Base-by-base conservation (phyloP, 345 rosid genomes). In the Rhodomyrtus tomentosa region DNA sequence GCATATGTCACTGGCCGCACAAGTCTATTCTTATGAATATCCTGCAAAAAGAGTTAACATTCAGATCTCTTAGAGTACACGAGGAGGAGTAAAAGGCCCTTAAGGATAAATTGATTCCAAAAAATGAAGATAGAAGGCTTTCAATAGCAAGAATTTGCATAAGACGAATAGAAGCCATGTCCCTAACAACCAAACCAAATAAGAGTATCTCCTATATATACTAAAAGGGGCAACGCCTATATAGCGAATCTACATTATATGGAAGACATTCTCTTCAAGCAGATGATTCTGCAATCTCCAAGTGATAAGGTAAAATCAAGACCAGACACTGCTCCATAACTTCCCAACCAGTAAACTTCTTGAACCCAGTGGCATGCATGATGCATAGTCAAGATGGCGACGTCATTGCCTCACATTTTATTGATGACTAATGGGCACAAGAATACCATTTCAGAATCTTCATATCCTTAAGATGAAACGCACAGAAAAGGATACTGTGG, bases 11-110 rank as follows among this genome's bases (percentile, higher is more conserved):
- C 88, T 38, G 98, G 89, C 87, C 96, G 91, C 10, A 90, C 82
- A 90, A 93, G 88, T 92, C 98, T 92, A 38, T 92, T 90, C 88
- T 91, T 95, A 50, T 95, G 96, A 73, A 92, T 94, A 84, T 94
- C 99, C 96, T 93, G 92, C 84, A 68, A 68, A 68, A 68, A 68
- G 79, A 68, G 79, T 8, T 8, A 36, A 8, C 79, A 18, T 68
- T 0, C 3, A 68, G 20, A 68, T 9, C 32, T 68, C 14, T 18
- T 45, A 68, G 76, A 18, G 45, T 18, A 68, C 36, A 68, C 2
- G 20, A 36, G 74, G 18, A 29, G 25, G 13, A 36, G 45, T 18
- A 18, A 38, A 68, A 68, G 25, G 25, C 7, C 14, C 24, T 20
- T 36, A 9, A 68, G 45, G 45, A 32, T 68, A 36, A 36, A 20